Conservation (phyloP, 2,329 filamentous ascomycete genomes). For the Nothomitra cinnamomea region DNA sequence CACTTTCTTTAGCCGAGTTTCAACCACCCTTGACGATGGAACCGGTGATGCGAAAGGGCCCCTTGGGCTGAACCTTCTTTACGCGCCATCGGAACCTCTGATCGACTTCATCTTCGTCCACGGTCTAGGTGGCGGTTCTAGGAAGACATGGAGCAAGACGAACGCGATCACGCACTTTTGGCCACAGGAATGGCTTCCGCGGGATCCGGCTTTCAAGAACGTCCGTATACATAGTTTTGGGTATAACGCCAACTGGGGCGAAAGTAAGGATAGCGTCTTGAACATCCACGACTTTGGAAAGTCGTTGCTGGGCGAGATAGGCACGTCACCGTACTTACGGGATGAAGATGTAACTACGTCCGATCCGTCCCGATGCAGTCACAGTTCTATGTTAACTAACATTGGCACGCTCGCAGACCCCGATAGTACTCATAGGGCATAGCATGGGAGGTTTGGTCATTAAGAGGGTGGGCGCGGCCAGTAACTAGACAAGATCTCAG, state of each 20-base stretch:
- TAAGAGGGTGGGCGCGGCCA: constrained; percentile 13
- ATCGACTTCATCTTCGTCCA: constrained; percentile 1
- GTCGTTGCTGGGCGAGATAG: constrained; percentile 16
- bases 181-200: constrained; percentile 25
- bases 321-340: constrained; percentile 12
- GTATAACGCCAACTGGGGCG: constrained; percentile 20
- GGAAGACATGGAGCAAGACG: constrained; percentile 25
- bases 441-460: constrained; percentile 22
- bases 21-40: background rate
- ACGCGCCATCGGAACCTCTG: background rate
- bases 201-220: constrained; percentile 16
- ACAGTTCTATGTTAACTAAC: too few relatives aligned
- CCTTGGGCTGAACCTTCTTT: background rate
- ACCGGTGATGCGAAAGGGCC: background rate
- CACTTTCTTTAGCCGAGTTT: background rate
- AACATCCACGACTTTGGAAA: constrained; percentile 21
- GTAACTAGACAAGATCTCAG: background rate
- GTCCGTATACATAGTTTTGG: constrained; percentile 19
- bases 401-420: constrained; percentile 6
- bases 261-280: constrained; percentile 14
- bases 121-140: constrained; percentile 21
- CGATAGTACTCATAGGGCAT: constrained; percentile 20
- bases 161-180: constrained; percentile 20
- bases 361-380: too few relatives aligned
- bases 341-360: background rate